Conservation (phyloP, 768 basidiomycete genomes). For the Termitomyces sp. region DNA sequence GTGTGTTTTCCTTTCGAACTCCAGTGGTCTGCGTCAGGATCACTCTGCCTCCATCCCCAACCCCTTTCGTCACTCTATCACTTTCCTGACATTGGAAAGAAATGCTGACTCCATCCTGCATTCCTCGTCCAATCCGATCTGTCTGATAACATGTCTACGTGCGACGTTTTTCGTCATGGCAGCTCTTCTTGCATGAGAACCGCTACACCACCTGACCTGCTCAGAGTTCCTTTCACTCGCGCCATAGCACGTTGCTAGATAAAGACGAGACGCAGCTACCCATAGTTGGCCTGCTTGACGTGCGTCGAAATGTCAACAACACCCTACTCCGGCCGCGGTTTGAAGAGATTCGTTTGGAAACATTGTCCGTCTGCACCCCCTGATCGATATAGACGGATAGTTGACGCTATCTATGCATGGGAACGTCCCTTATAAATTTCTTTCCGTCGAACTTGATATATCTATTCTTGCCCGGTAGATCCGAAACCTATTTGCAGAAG, state of each 20-base stretch:
- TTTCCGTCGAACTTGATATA: neutral
- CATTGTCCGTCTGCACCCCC: neutral
- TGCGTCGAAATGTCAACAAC: no score
- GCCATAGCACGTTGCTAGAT: no score
- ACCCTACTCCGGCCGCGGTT: no score
- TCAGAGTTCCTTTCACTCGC: no score
- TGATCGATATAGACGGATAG: neutral
- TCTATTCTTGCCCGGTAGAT: neutral
- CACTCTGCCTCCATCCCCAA: no score
- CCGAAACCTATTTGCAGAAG: no score
- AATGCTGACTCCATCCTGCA: neutral
- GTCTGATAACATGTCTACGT: neutral
- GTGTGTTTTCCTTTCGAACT: constrained; percentile 27
- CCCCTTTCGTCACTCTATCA: no score
- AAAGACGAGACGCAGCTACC: no score
- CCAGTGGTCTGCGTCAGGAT: constrained; percentile 38
- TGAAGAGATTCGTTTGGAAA: no score
- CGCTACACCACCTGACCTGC: neutral
- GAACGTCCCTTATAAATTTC: neutral
- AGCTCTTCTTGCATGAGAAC: neutral
- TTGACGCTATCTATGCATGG: neutral
- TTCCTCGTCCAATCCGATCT: neutral
- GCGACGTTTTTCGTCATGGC: no score
- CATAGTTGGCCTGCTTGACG: no score
- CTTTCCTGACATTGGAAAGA: no score